phyloP scores from a whole-genome alignment of 2,329 filamentous ascomycete genomes.

The Monilinia fructigena region DNA sequence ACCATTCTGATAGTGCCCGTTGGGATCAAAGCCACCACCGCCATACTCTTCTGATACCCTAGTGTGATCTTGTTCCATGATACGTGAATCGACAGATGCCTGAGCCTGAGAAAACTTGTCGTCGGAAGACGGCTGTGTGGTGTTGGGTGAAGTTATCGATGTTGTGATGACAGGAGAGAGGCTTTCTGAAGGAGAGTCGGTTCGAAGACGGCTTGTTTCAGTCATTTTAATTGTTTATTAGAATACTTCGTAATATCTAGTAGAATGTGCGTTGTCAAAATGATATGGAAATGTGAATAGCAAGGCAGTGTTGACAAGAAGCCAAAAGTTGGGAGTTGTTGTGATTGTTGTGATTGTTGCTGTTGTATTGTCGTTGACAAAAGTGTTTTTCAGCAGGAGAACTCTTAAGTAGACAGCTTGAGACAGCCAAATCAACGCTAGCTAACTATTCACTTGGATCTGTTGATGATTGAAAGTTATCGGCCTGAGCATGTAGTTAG shows the following conservation, averaged over 20 bases:
- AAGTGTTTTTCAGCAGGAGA: background rate
- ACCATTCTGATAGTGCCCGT: constrained; percentile 20
- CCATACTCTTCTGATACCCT: background rate
- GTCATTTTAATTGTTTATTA: constrained; percentile 18
- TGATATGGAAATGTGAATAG: background rate
- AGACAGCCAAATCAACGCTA: background rate
- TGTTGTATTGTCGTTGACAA: constrained; percentile 14
- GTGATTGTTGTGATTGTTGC: constrained; percentile 5
- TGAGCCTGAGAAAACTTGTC: background rate
- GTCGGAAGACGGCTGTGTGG: background rate
- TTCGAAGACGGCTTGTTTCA: constrained; percentile 1
- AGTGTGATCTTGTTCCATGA: background rate
- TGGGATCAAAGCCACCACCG: constrained; percentile 6
- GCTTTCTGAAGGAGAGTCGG: background rate
- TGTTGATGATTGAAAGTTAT: background rate
- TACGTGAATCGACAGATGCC: background rate
- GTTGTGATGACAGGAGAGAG: background rate
- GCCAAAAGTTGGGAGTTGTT: background rate
- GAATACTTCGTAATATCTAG: background rate
- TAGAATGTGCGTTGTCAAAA: background rate
- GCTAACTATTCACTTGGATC: background rate
- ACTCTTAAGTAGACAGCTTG: background rate
- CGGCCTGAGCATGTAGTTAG: background rate
- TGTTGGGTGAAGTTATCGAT: background rate
- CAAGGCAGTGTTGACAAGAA: constrained; percentile 1